phyloP scores from a whole-genome alignment of 768 basidiomycete genomes.

The Naematelia encephala region DNA sequence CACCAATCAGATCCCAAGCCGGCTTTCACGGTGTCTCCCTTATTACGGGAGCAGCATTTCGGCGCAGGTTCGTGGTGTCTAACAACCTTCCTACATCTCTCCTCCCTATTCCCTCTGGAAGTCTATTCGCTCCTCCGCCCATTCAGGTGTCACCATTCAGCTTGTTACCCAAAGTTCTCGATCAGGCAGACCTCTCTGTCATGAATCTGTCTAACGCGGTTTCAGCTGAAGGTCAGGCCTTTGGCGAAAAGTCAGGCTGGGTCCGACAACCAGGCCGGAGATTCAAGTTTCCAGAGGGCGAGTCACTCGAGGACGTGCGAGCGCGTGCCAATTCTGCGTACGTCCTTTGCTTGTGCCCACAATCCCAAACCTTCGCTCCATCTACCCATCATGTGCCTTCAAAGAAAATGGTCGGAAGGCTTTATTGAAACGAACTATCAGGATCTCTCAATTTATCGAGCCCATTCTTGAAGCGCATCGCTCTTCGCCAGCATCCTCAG shows the following conservation, averaged over 20 bases:
- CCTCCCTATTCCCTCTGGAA: too few species aligned
- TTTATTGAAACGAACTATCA: slow-evolving; percentile 10
- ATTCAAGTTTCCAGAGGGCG: slow-evolving; percentile 51
- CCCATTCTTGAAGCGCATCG: slow-evolving; percentile 42
- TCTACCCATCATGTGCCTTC: too few species aligned
- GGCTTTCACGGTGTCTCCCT: slow-evolving; percentile 36
- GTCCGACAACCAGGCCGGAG: slow-evolving; percentile 34
- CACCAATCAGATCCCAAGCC: slow-evolving; percentile 44
- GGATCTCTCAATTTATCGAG: slow-evolving; percentile 50
- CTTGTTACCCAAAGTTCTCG: too few species aligned
- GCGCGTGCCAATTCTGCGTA: slow-evolving; percentile 49
- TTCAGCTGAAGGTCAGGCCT: slow-evolving; percentile 31
- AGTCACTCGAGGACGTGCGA: slow-evolving; percentile 52
- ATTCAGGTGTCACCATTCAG: too few species aligned
- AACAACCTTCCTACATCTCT: too few species aligned
- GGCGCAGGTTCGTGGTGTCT: slow-evolving; percentile 50
- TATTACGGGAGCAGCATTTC: slow-evolving; percentile 54
- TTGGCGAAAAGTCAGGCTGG: slow-evolving; percentile 35
- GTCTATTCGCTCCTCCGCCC: too few species aligned
- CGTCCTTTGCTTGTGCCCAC: slow-evolving; percentile 22
- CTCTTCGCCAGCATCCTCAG: slow-evolving; percentile 25
- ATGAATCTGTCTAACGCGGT: too few species aligned
- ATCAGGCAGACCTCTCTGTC: too few species aligned
- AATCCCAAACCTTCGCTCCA: too few species aligned
- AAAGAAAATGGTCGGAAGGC: too few species aligned